Evolutionary conservation across 2,329 filamentous ascomycete species (phyloP).

Genomic region (Fusarium acutatum): DNA sequence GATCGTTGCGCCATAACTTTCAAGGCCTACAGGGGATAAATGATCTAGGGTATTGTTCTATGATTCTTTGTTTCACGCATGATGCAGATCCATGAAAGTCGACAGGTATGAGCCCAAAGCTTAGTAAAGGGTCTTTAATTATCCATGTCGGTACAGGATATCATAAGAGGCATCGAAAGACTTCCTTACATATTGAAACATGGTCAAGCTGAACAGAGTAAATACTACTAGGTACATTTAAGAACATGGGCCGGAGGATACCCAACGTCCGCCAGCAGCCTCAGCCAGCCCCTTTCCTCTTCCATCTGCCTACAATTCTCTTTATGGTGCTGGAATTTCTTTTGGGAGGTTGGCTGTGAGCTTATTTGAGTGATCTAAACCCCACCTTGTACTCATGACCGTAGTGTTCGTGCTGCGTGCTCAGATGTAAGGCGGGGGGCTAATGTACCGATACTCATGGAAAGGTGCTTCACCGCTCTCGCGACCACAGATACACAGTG

Average conservation of each 20-base stretch:
- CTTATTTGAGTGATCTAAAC: slow-evolving; percentile 31
- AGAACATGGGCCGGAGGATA: not conserved
- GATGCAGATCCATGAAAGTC: slow-evolving; percentile 14
- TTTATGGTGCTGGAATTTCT: not conserved
- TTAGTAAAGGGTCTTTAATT: slow-evolving; percentile 2
- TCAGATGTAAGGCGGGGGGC: slow-evolving; percentile 27
- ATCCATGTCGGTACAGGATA: not conserved
- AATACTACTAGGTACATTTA: not conserved
- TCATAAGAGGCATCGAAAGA: not conserved
- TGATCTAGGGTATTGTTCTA: not conserved
- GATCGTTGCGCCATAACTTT: not conserved
- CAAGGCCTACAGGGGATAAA: not conserved
- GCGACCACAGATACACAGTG: slow-evolving; percentile 29
- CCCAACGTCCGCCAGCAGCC: not conserved
- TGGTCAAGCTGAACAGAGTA: not conserved
- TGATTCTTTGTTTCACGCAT: not conserved
- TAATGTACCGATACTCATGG: slow-evolving; percentile 24
- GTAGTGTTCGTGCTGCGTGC: slow-evolving; percentile 27
- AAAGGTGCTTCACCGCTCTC: slow-evolving; percentile 21
- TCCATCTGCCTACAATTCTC: not conserved
- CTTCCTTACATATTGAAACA: not conserved
- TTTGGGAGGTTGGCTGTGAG: not conserved
- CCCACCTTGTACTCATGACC: slow-evolving; percentile 41
- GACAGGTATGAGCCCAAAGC: slow-evolving; percentile 21
- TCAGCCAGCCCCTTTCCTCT: not conserved